These are phyloP conservation scores for Cercospora sp. DNA, from an alignment of 2,329 filamentous ascomycete species.

Conservation along the genomic window DNA sequence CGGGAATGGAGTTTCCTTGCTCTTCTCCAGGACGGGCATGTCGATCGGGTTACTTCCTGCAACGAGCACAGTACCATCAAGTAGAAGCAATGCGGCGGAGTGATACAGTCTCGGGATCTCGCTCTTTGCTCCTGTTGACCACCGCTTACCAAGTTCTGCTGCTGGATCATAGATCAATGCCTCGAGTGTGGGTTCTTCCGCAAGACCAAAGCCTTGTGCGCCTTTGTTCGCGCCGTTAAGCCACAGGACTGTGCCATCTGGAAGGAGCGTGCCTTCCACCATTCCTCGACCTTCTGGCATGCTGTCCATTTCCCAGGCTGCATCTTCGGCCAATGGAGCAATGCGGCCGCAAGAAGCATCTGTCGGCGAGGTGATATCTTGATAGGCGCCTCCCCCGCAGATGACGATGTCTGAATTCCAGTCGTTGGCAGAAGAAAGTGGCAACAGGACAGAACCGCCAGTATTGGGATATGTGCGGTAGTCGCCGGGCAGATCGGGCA, in stretches of 20 bases:
- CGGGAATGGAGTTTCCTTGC: conserved; percentile 48
- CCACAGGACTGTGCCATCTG: conserved; percentile 61
- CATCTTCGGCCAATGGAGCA: conserved; percentile 55
- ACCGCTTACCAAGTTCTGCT: conserved; percentile 53
- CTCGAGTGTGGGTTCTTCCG: conserved; percentile 53
- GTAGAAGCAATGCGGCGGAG: conserved; percentile 58
- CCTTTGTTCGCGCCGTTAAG: conserved; percentile 60
- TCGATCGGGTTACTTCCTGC: conserved; percentile 62
- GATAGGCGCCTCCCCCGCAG: conserved; percentile 65
- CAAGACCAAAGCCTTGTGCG: conserved; percentile 61
- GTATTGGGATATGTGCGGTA: conserved; percentile 67
- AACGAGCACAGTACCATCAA: conserved; percentile 61
- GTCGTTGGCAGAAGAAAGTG: conserved; percentile 60
- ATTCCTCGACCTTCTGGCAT: conserved; percentile 60
- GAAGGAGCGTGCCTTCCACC: conserved; percentile 61
- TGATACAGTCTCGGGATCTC: conserved; percentile 57
- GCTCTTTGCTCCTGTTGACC: conserved; percentile 47
- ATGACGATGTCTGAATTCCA: conserved; percentile 61
- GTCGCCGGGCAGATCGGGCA: conserved; percentile 66
- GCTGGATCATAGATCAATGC: conserved; percentile 59
- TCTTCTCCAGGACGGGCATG: conserved; percentile 52
- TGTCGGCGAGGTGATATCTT: conserved; percentile 61
- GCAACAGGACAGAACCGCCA: conserved; percentile 62
- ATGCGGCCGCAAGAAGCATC: conserved; percentile 64
- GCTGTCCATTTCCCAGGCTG: conserved; percentile 65